Evolutionary conservation across 1,284 basidiomycete genomes (phyloP).

Genomic region (Ceratobasidium sp.): DNA sequence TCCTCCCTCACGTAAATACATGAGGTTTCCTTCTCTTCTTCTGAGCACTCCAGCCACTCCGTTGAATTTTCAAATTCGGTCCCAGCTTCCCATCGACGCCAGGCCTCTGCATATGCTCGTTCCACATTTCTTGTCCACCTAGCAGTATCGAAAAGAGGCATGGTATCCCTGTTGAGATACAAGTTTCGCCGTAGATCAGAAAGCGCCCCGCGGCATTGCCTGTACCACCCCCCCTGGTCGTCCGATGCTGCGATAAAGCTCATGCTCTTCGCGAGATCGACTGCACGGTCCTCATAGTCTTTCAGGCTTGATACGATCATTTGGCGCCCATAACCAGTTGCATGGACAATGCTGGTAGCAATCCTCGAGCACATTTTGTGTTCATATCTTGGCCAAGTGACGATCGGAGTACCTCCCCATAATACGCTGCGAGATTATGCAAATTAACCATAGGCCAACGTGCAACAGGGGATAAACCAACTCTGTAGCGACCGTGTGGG

Average conservation of each 20-base stretch:
- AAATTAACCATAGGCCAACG: background rate
- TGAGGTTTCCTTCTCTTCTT: constrained; percentile 50
- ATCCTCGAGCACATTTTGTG: constrained; percentile 69
- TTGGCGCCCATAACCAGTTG: constrained; percentile 61
- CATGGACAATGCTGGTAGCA: constrained; percentile 62
- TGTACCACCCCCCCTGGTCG: constrained; percentile 43
- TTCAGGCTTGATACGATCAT: constrained; percentile 60
- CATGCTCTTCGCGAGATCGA: constrained; percentile 56
- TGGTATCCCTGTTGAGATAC: constrained; percentile 57
- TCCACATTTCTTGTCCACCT: constrained; percentile 64
- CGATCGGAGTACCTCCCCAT: constrained; percentile 65
- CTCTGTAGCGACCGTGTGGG: constrained; percentile 68
- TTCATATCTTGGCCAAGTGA: constrained; percentile 62
- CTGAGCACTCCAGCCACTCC: constrained; percentile 52
- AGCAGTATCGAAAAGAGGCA: constrained; percentile 62
- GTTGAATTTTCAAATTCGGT: constrained; percentile 55
- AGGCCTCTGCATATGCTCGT: constrained; percentile 58
- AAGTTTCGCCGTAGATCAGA: constrained; percentile 56
- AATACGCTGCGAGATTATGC: constrained; percentile 52
- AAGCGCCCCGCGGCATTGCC: constrained; percentile 52
- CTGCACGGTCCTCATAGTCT: constrained; percentile 63
- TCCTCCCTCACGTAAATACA: constrained; percentile 56
- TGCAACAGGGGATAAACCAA: constrained; percentile 48
- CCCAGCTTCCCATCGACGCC: constrained; percentile 63
- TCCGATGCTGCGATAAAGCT: constrained; percentile 49